Conservation (phyloP, 202 grass and related monocot genomes). For the Schoenoplectus triqueter region DNA sequence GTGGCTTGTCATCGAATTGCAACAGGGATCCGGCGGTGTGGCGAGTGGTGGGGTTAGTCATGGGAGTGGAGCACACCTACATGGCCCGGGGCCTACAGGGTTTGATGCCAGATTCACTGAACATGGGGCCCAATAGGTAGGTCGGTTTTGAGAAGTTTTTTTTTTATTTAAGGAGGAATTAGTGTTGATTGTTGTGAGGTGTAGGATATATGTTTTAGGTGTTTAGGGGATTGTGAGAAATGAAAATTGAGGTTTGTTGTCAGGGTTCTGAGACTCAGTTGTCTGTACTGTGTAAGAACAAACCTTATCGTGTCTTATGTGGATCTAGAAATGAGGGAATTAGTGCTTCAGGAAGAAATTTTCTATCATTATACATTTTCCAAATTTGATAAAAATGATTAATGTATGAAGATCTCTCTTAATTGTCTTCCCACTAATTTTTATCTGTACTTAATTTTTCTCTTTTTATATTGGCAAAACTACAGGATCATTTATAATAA, state of each 20-base stretch:
- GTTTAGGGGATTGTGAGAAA: too few species aligned
- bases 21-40: slow-evolving; percentile 53
- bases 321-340: background rate
- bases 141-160: slow-evolving; percentile 36
- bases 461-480: background rate
- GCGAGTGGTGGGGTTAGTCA: slow-evolving; percentile 37
- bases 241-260: background rate
- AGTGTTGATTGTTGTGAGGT: background rate
- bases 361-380: background rate
- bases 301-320: background rate
- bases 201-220: slow-evolving; percentile 14
- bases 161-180: background rate
- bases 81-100: slow-evolving; percentile 38
- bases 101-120: slow-evolving; percentile 69
- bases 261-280: background rate
- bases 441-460: background rate
- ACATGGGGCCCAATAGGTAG: slow-evolving; percentile 74
- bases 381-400: background rate
- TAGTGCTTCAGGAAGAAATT: background rate
- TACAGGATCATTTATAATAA: background rate
- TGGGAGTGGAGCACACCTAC: background rate
- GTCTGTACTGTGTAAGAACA: background rate
- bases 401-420: background rate
- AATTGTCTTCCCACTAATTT: background rate
- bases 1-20: slow-evolving; percentile 96